Evolutionary conservation across 2,329 filamentous ascomycete species (phyloP).

Genomic region (Eutypa lata): DNA sequence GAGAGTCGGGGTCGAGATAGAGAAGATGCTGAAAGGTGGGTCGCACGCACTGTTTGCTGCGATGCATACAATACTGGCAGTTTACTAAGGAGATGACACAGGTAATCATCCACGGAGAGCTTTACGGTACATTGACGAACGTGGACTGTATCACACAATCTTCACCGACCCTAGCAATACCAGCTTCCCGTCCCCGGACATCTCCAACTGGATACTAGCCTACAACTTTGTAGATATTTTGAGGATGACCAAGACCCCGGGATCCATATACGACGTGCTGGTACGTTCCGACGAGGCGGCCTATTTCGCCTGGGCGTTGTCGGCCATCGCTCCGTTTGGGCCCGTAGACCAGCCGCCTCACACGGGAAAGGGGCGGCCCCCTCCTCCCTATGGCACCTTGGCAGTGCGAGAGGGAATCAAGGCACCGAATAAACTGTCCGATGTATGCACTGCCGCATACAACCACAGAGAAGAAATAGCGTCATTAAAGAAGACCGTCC

Average conservation of each 20-base stretch:
- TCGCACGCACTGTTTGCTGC: no score
- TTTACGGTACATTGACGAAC: constrained; percentile 55
- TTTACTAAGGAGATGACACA: constrained; percentile 9
- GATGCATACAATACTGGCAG: no score
- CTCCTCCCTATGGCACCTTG: constrained; percentile 57
- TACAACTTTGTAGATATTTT: constrained; percentile 63
- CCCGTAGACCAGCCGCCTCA: constrained; percentile 38
- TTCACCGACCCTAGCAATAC: constrained; percentile 65
- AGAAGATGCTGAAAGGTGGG: constrained; percentile 87
- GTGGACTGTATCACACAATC: constrained; percentile 68
- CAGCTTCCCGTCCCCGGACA: constrained; percentile 53
- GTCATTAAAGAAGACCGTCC: constrained; percentile 53
- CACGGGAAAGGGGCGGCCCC: constrained; percentile 44
- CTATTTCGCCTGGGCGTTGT: constrained; percentile 76
- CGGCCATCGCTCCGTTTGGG: constrained; percentile 73
- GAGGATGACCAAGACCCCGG: constrained; percentile 37
- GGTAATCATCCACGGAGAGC: constrained; percentile 26
- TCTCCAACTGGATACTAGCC: constrained; percentile 56
- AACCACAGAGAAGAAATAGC: constrained; percentile 63
- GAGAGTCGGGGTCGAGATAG: constrained; percentile 79
- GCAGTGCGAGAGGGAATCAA: constrained; percentile 77
- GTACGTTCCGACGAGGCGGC: constrained; percentile 60
- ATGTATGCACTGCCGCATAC: constrained; percentile 63
- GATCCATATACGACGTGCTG: constrained; percentile 51
- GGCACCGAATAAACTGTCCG: constrained; percentile 70